Percentiles rank a stretch among this genome's conserved stretches.
These are phyloP conservation scores for Millerago galiae DNA, from an alignment of 805 yeast genomes.

Conservation along the genomic window DNA sequence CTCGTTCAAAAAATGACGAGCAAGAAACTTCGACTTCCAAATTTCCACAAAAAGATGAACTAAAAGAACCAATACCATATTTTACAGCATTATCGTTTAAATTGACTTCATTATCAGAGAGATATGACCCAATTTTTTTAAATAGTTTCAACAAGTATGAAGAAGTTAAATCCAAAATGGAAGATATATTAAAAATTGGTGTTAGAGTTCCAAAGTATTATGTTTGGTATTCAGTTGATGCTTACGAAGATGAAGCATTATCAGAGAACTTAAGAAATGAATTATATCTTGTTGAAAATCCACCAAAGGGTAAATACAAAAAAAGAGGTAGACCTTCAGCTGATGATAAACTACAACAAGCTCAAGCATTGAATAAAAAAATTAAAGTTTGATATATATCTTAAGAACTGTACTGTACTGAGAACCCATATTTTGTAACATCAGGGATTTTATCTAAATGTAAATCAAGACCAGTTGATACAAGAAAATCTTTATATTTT, in stretches of 20 bases:
- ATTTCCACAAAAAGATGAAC: slow-evolving; percentile 7
- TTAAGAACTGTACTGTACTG: slow-evolving; percentile 54
- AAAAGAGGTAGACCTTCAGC: slow-evolving; percentile 16
- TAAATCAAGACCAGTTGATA: slow-evolving; percentile 66
- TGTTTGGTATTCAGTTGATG: slow-evolving; percentile 83
- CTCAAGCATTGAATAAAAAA: background rate
- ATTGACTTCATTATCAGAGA: slow-evolving; percentile 56
- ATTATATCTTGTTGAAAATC: slow-evolving; percentile 46
- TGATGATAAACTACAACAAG: background rate
- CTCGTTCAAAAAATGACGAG: background rate
- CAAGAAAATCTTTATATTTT: slow-evolving; percentile 66
- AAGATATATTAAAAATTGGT: slow-evolving; percentile 51
- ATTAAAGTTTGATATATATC: slow-evolving; percentile 1
- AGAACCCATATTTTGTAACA: slow-evolving; percentile 48
- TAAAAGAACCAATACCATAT: slow-evolving; percentile 31
- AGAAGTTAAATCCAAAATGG: slow-evolving; percentile 57
- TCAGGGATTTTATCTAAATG: slow-evolving; percentile 40
- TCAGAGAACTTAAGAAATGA: slow-evolving; percentile 60
- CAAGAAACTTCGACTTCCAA: background rate
- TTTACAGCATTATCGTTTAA: slow-evolving; percentile 62
- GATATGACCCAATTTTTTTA: slow-evolving; percentile 55
- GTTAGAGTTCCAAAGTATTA: slow-evolving; percentile 52
- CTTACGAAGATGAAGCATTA: slow-evolving; percentile 56
- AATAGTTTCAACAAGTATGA: slow-evolving; percentile 58
- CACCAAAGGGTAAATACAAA: slow-evolving; percentile 30